These are phyloP conservation scores for Colletotrichum phormii DNA, from an alignment of 2,329 filamentous ascomycete genomes.

Conservation along the genomic window DNA sequence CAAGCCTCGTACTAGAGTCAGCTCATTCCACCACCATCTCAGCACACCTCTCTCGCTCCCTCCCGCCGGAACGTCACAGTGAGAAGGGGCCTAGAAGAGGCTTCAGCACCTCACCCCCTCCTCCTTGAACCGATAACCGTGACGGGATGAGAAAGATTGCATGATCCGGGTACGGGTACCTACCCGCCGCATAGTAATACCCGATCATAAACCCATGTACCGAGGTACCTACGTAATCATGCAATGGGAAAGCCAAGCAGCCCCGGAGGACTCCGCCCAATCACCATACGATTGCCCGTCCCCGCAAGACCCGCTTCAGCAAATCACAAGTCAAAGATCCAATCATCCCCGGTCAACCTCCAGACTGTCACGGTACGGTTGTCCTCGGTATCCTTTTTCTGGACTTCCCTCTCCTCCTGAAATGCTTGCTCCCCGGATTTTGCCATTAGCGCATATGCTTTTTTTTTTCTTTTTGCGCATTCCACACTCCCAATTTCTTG, in stretches of 20 bases:
- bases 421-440: slow-evolving; percentile 30
- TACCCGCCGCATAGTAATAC: neutral
- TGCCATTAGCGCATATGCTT: slow-evolving; percentile 34
- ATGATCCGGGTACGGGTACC: slow-evolving; percentile 14
- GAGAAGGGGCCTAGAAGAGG: slow-evolving; percentile 19
- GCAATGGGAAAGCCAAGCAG: neutral
- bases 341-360: neutral
- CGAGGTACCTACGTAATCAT: slow-evolving; percentile 30
- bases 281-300: slow-evolving; percentile 1
- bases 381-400: slow-evolving; percentile 21
- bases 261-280: slow-evolving; percentile 1
- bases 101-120: neutral
- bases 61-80: neutral
- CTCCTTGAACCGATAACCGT: neutral
- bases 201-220: slow-evolving; percentile 14
- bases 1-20: slow-evolving; percentile 31
- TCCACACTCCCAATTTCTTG: neutral
- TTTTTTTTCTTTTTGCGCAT: slow-evolving; percentile 6
- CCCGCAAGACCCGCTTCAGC: slow-evolving; percentile 17
- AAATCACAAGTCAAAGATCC: slow-evolving; percentile 31
- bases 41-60: neutral
- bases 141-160: neutral
- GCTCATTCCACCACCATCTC: slow-evolving; percentile 11
- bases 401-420: neutral
- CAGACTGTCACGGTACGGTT: neutral